Conservation (phyloP, 352 stramenopile genomes). For the Globisporangium alternatum region DNA sequence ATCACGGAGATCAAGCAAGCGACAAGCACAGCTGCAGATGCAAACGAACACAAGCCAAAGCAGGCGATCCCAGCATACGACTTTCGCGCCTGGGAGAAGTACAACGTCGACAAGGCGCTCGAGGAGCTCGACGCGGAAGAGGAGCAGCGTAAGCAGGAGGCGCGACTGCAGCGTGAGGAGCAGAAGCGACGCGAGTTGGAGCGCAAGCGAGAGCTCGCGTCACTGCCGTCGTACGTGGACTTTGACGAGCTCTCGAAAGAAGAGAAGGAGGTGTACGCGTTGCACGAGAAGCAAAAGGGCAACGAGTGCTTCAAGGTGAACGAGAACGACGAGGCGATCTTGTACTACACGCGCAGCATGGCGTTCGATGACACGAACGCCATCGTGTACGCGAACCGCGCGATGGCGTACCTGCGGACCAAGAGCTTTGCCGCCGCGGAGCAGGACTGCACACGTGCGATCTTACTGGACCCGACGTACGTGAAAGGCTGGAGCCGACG, state of each 20-base stretch:
- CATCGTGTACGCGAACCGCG: slow-evolving; percentile 86
- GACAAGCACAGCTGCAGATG: background rate
- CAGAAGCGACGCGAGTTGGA: slow-evolving; percentile 35
- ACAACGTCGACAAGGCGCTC: slow-evolving; percentile 83
- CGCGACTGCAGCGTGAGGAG: slow-evolving; percentile 28
- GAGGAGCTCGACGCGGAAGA: slow-evolving; percentile 67
- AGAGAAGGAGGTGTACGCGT: slow-evolving; percentile 55
- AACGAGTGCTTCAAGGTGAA: slow-evolving; percentile 90
- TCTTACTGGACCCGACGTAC: slow-evolving; percentile 82
- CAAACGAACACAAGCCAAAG: slow-evolving; percentile 26
- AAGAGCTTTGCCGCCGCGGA: slow-evolving; percentile 87
- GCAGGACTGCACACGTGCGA: slow-evolving; percentile 75
- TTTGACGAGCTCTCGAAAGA: slow-evolving; percentile 45
- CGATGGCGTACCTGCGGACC: slow-evolving; percentile 71
- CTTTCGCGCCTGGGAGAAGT: slow-evolving; percentile 91
- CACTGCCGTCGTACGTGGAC: slow-evolving; percentile 56
- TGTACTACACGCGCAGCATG: slow-evolving; percentile 90
- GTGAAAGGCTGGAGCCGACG: slow-evolving; percentile 84
- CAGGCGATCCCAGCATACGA: slow-evolving; percentile 82
- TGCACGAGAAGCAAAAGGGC: slow-evolving; percentile 90
- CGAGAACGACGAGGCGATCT: slow-evolving; percentile 82
- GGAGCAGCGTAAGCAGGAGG: slow-evolving; percentile 32
- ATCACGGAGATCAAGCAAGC: slow-evolving; percentile 15
- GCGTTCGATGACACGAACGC: slow-evolving; percentile 75
- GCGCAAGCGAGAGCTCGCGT: slow-evolving; percentile 53